Evolutionary conservation across 2,329 filamentous ascomycete genomes (phyloP).

Genomic region (Sporothrix pallida): DNA sequence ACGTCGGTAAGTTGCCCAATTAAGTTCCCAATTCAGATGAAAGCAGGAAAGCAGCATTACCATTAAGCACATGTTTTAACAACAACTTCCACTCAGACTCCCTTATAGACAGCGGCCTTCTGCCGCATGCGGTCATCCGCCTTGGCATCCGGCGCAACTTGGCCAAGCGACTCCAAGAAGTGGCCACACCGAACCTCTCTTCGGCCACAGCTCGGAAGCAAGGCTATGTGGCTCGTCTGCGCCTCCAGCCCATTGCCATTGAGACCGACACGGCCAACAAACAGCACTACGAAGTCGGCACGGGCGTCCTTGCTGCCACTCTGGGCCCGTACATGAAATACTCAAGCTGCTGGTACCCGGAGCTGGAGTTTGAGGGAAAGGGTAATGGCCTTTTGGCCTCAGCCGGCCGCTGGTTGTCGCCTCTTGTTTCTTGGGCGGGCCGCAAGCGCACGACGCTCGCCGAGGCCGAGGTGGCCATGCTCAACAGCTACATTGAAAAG

Average conservation of each 20-base stretch:
- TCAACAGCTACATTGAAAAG: slow-evolving; percentile 66
- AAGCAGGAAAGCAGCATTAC: no score
- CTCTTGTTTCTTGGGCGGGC: not conserved
- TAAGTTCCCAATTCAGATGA: not conserved
- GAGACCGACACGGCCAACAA: slow-evolving; percentile 68
- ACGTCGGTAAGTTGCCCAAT: slow-evolving; percentile 33
- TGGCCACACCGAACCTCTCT: slow-evolving; percentile 46
- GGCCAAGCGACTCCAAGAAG: slow-evolving; percentile 61
- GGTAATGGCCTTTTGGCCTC: not conserved
- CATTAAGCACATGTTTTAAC: not conserved
- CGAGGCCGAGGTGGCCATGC: slow-evolving; percentile 70
- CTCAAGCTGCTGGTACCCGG: slow-evolving; percentile 67
- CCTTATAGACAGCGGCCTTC: slow-evolving; percentile 68
- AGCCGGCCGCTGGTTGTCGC: not conserved
- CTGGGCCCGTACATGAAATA: slow-evolving; percentile 76
- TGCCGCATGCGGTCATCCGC: slow-evolving; percentile 67
- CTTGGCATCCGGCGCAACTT: slow-evolving; percentile 71
- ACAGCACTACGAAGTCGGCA: slow-evolving; percentile 76
- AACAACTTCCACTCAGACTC: slow-evolving; percentile 47
- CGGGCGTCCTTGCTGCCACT: slow-evolving; percentile 64
- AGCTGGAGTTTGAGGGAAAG: slow-evolving; percentile 17
- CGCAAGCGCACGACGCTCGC: slow-evolving; percentile 64
- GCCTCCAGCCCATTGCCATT: slow-evolving; percentile 68
- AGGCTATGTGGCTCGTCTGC: slow-evolving; percentile 66
- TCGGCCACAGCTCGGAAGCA: slow-evolving; percentile 55